Evolutionary conservation across 257 asterid genomes (phyloP).

Genomic region (Solanum megistacrolobum): DNA sequence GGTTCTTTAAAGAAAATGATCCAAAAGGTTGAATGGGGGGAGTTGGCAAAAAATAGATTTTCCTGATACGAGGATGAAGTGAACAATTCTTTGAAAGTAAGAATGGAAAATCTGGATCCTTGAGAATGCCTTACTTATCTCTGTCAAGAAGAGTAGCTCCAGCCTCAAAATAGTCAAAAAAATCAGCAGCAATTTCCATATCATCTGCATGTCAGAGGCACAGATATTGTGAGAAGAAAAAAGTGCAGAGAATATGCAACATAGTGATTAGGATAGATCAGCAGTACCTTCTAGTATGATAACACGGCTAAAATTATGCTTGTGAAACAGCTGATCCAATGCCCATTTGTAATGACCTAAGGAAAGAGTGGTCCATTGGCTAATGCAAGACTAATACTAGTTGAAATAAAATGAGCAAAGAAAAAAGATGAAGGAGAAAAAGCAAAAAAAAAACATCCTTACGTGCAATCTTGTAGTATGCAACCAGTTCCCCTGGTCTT

Average conservation of each 20-base stretch:
- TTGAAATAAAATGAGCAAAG: neutral
- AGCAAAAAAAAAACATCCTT: slow-evolving; percentile 10
- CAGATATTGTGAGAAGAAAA: slow-evolving; percentile 13
- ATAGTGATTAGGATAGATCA: slow-evolving; percentile 5
- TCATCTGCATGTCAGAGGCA: slow-evolving; percentile 58
- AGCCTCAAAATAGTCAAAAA: slow-evolving; percentile 92
- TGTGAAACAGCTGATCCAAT: slow-evolving; percentile 81
- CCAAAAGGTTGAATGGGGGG: neutral
- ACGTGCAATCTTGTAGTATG: slow-evolving; percentile 99
- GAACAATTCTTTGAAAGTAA: neutral
- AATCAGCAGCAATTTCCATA: slow-evolving; percentile 97
- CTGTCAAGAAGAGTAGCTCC: slow-evolving; percentile 89
- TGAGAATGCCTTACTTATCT: slow-evolving; percentile 61
- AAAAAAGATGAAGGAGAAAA: slow-evolving; percentile 10
- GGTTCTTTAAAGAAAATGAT: neutral
- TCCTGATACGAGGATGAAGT: neutral
- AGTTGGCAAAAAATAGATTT: neutral
- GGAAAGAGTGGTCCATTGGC: slow-evolving; percentile 3
- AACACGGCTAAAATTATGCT: slow-evolving; percentile 77
- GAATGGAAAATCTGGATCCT: neutral
- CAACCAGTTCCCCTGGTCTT: slow-evolving; percentile 90
- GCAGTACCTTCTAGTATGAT: slow-evolving; percentile 90
- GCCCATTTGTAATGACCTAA: slow-evolving; percentile 99
- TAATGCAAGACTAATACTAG: neutral
- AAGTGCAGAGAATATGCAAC: slow-evolving; percentile 6